Conservation (phyloP, 192 early-diverging fungal species). For the Thamnidium elegans region DNA sequence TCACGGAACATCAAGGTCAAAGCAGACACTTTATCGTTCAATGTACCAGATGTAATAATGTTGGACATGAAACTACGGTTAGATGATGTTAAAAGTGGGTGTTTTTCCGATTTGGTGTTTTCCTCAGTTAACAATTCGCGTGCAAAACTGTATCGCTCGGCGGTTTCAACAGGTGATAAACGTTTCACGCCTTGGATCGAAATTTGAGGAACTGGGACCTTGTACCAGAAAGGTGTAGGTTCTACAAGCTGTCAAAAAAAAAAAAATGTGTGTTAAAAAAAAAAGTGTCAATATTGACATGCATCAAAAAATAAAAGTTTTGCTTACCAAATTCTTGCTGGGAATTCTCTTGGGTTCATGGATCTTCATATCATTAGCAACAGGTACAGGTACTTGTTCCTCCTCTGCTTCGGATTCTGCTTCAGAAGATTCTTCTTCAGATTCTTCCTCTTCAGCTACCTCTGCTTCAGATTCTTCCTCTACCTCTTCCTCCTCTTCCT, state of each 20-base stretch:
- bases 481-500: conserved; percentile 17
- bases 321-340: background rate
- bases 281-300: background rate
- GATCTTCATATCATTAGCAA: conserved; percentile 1
- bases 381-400: background rate
- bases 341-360: background rate
- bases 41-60: conserved; percentile 88
- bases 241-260: conserved; percentile 20
- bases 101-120: conserved; percentile 53
- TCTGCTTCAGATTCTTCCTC: conserved; percentile 24
- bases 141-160: conserved; percentile 42
- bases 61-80: conserved; percentile 86
- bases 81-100: conserved; percentile 62
- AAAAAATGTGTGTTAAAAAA: background rate
- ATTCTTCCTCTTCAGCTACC: conserved; percentile 18
- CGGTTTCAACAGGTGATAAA: conserved; percentile 10
- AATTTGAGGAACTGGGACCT: conserved; percentile 11
- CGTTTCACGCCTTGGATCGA: background rate
- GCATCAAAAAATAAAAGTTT: background rate
- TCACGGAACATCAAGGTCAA: conserved; percentile 90
- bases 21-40: conserved; percentile 91
- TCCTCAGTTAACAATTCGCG: conserved; percentile 65
- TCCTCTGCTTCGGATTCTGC: background rate
- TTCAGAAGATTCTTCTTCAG: background rate
- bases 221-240: conserved; percentile 36